Evolutionary conservation across 805 yeast species (phyloP).

Genomic region (Saccharomycopsis lassenensis): DNA sequence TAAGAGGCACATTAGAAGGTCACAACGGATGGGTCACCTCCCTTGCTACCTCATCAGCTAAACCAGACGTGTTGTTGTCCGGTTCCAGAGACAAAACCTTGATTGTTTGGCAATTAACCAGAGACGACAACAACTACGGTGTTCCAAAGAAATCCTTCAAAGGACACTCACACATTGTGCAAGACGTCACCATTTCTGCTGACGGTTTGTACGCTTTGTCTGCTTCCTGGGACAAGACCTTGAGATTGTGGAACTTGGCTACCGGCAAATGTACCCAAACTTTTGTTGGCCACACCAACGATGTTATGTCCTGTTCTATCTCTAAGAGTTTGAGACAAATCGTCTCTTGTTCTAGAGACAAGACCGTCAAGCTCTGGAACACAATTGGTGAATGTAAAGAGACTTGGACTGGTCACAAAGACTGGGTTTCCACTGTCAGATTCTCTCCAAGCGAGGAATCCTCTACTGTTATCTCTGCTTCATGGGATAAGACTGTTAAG

Average conservation of each 20-base stretch:
- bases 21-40: slow-evolving; percentile 97
- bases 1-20: slow-evolving; percentile 99
- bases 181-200: slow-evolving; percentile 94
- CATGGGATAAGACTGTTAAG: slow-evolving; percentile 98
- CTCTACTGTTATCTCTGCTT: slow-evolving; percentile 87
- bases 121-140: slow-evolving; percentile 96
- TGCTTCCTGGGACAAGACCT: slow-evolving; percentile 99
- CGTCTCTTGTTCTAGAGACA: slow-evolving; percentile 95
- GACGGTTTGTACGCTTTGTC: slow-evolving; percentile 97
- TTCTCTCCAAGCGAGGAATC: slow-evolving; percentile 77
- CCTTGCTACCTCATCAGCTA: slow-evolving; percentile 93
- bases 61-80: slow-evolving; percentile 96
- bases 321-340: slow-evolving; percentile 95
- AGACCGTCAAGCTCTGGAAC: slow-evolving; percentile 99
- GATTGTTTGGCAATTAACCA: slow-evolving; percentile 94
- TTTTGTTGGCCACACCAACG: slow-evolving; percentile 97
- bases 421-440: slow-evolving; percentile 98
- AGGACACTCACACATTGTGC: slow-evolving; percentile 99
- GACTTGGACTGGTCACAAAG: slow-evolving; percentile 91
- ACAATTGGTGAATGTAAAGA: slow-evolving; percentile 94
- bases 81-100: slow-evolving; percentile 98
- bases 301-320: slow-evolving; percentile 94
- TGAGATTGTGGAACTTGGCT: slow-evolving; percentile 96
- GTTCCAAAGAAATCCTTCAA: slow-evolving; percentile 93
- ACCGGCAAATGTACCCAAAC: slow-evolving; percentile 90